phyloP scores from a whole-genome alignment of 2,329 filamentous ascomycete genomes.

The Colletotrichum tanaceti region DNA sequence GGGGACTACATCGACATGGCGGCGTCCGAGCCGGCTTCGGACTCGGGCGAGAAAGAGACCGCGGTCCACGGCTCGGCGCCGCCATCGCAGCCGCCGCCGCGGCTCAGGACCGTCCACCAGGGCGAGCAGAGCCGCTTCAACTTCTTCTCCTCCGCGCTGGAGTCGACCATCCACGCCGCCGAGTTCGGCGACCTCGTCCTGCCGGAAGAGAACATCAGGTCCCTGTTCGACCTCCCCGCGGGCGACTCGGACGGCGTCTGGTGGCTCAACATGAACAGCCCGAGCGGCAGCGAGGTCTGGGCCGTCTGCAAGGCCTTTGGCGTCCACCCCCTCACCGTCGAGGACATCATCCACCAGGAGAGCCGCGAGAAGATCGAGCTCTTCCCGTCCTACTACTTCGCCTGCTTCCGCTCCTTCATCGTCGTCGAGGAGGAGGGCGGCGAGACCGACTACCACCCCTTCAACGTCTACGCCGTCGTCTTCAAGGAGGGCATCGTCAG shows the following conservation, averaged over 20 bases:
- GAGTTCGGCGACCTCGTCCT: conserved; percentile 89
- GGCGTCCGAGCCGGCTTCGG: conserved; percentile 53
- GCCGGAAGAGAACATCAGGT: conserved; percentile 88
- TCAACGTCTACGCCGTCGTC: conserved; percentile 96
- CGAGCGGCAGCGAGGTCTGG: conserved; percentile 87
- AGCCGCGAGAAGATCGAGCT: conserved; percentile 98
- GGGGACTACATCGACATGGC: conserved; percentile 67
- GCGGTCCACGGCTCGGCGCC: conserved; percentile 44
- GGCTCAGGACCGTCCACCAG: conserved; percentile 51
- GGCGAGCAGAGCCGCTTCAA: conserved; percentile 85
- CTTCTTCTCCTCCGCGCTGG: conserved; percentile 95
- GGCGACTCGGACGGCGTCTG: conserved; percentile 81
- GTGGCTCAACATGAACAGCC: conserved; percentile 96
- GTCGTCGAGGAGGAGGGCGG: conserved; percentile 81
- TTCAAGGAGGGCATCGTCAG: conserved; percentile 95
- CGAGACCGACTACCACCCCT: conserved; percentile 87
- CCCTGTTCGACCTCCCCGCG: conserved; percentile 79
- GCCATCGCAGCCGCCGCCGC: conserved; percentile 33
- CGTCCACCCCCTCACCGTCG: conserved; percentile 93
- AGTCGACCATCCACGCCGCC: conserved; percentile 90
- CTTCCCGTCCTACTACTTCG: conserved; percentile 97
- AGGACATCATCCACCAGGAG: conserved; percentile 96
- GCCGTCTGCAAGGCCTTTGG: conserved; percentile 94
- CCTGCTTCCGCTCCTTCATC: conserved; percentile 94
- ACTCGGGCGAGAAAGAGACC: conserved; percentile 59